Evolutionary conservation across 2,329 filamentous ascomycete genomes (phyloP).

Genomic region (Clarireedia monteithiana): DNA sequence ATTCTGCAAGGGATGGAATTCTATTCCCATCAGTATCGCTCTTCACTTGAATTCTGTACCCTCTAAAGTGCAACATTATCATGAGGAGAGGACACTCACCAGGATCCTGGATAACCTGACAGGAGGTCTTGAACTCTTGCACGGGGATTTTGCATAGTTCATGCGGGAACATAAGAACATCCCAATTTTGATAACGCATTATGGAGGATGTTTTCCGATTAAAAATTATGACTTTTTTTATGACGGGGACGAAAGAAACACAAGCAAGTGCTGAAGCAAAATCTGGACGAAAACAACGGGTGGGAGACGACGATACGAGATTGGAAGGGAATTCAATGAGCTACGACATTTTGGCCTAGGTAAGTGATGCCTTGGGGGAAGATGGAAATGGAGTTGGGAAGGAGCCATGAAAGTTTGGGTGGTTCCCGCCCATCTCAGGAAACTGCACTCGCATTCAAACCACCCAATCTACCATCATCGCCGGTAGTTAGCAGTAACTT

Average conservation of each 20-base stretch:
- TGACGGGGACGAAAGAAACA: conserved; percentile 1
- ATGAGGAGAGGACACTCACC: conserved; percentile 25
- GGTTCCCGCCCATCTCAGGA: not conserved
- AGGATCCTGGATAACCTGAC: conserved; percentile 54
- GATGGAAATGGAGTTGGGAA: not conserved
- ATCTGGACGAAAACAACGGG: conserved; percentile 1
- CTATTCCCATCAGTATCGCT: not conserved
- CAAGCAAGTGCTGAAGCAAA: conserved; percentile 8
- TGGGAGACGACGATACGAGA: not conserved
- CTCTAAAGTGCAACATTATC: not conserved
- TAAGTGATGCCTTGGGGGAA: not conserved
- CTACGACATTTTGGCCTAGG: not conserved
- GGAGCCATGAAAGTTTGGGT: not conserved
- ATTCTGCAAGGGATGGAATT: not conserved
- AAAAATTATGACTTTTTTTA: conserved; percentile 1
- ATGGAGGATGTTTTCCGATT: conserved; percentile 7
- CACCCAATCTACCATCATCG: not conserved
- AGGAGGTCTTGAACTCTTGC: conserved; percentile 76
- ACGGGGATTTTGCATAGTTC: conserved; percentile 58
- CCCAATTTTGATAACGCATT: conserved; percentile 86
- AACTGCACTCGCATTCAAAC: not conserved
- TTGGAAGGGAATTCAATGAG: not conserved
- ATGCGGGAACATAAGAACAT: conserved; percentile 70
- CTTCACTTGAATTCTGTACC: not conserved
- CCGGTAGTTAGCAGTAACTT: not conserved